A percentile compares a stretch with the other conserved stretches of the same genome.
These are phyloP conservation scores for Alliaria petiolata DNA, from an alignment of 345 rosid species.

Conservation along the genomic window DNA sequence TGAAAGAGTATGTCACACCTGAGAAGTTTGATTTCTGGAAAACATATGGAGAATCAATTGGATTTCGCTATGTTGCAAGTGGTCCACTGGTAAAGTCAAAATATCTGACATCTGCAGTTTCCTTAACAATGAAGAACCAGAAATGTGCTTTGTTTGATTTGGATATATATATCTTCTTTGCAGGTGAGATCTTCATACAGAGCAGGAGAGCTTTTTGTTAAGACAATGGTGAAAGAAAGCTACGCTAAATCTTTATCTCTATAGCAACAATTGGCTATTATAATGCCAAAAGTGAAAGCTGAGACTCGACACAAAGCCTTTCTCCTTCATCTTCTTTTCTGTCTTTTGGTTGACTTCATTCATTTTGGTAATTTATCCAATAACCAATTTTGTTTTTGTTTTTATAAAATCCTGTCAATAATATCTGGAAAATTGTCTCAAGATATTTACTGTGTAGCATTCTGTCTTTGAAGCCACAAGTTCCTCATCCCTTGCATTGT, in stretches of 20 bases:
- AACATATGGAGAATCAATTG: slow-evolving; percentile 89
- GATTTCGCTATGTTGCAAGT: slow-evolving; percentile 94
- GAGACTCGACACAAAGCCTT: slow-evolving; percentile 3
- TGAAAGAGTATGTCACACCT: slow-evolving; percentile 90
- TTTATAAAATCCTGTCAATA: background rate
- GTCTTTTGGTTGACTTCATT: background rate
- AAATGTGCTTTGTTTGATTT: slow-evolving; percentile 4
- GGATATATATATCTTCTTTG: background rate
- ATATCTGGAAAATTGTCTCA: background rate
- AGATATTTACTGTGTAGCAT: slow-evolving; percentile 7
- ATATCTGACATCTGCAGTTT: background rate
- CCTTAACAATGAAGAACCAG: background rate
- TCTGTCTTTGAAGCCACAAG: slow-evolving; percentile 12
- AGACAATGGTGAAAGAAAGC: slow-evolving; percentile 88
- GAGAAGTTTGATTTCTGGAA: slow-evolving; percentile 96
- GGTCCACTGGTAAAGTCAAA: slow-evolving; percentile 73
- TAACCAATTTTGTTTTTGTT: background rate
- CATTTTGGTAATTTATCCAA: background rate
- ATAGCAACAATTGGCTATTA: background rate
- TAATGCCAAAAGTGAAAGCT: background rate
- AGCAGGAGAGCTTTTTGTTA: slow-evolving; percentile 91
- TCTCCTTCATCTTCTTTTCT: background rate
- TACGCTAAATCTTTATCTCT: slow-evolving; percentile 8
- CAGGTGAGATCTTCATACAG: slow-evolving; percentile 96
- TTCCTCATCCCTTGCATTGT: slow-evolving; percentile 8